Conservation (phyloP, 2,329 filamentous ascomycete species). For the Colletotrichum trifolii region DNA sequence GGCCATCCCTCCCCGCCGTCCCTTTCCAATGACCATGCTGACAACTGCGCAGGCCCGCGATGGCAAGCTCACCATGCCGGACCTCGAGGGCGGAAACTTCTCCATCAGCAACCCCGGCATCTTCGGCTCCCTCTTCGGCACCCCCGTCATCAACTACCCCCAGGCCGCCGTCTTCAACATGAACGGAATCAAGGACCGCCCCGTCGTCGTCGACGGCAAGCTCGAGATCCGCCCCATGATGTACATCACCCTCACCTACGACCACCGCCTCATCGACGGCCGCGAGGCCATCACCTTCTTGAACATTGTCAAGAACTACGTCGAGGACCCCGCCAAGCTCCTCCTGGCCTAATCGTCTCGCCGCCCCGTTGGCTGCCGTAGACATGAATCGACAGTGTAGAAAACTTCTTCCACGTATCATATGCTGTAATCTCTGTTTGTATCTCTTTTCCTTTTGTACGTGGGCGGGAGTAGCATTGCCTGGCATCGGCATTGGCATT, state of each 20-base stretch:
- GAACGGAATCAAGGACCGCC: conserved; percentile 65
- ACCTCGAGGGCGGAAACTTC: conserved; percentile 81
- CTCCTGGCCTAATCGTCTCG: conserved; percentile 58
- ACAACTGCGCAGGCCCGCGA: conserved; percentile 65
- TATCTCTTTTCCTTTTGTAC: conserved; percentile 7
- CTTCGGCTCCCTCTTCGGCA: conserved; percentile 65
- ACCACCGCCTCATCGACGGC: conserved; percentile 65
- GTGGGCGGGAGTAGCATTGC: conserved; percentile 21
- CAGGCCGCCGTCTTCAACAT: conserved; percentile 73
- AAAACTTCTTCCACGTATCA: background rate
- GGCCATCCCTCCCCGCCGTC: conserved; percentile 48
- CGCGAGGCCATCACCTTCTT: conserved; percentile 71
- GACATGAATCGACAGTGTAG: background rate
- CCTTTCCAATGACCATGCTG: background rate
- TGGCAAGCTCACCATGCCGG: conserved; percentile 80
- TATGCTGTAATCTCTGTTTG: conserved; percentile 1
- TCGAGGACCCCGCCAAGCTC: conserved; percentile 56
- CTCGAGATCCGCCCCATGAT: conserved; percentile 53
- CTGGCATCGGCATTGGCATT: conserved; percentile 22
- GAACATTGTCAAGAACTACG: conserved; percentile 45
- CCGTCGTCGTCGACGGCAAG: conserved; percentile 68
- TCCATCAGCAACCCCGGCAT: conserved; percentile 85
- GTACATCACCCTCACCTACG: conserved; percentile 65
- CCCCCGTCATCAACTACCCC: conserved; percentile 81
- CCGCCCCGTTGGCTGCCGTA: background rate